A percentile compares a stretch with the other conserved stretches of the same genome.
These are phyloP conservation scores for Chytriomyces hyalinus DNA, from an alignment of 192 early-diverging fungal species.

Conservation along the genomic window DNA sequence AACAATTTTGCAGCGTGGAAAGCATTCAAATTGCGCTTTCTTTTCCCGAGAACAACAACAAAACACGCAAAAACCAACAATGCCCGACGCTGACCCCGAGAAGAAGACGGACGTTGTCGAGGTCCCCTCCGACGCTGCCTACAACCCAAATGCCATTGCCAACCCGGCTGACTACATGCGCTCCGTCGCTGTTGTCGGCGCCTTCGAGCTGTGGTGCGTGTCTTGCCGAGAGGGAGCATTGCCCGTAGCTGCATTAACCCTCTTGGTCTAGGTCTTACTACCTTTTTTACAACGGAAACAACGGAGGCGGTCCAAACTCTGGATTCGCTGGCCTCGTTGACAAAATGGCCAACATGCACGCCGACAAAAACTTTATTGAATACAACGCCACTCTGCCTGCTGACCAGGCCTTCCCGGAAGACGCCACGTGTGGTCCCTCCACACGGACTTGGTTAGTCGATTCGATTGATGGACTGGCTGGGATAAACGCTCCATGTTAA, in stretches of 20 bases:
- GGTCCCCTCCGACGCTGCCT: background rate
- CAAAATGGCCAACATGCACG: background rate
- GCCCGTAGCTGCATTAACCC: background rate
- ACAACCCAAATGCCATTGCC: constrained; percentile 2
- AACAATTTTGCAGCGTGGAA: too few species aligned
- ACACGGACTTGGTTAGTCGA: background rate
- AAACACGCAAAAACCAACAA: too few species aligned
- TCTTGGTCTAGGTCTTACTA: constrained; percentile 1
- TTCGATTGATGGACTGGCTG: background rate
- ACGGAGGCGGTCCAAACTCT: constrained; percentile 6
- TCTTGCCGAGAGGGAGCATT: background rate
- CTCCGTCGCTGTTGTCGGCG: background rate
- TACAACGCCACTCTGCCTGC: constrained; percentile 6
- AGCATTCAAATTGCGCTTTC: background rate
- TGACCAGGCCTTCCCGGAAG: background rate
- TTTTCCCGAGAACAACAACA: too few species aligned
- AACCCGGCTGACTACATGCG: constrained; percentile 3
- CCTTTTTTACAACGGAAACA: constrained; percentile 16
- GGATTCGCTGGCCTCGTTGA: constrained; percentile 9
- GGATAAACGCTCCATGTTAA: background rate
- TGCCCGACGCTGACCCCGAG: background rate
- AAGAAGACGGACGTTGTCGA: background rate
- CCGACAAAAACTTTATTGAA: background rate
- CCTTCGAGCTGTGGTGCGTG: constrained; percentile 6
- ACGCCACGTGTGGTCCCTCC: background rate